Evolutionary conservation across 441 rosid species (phyloP).

Genomic region (Gossypium schwendimanii): DNA sequence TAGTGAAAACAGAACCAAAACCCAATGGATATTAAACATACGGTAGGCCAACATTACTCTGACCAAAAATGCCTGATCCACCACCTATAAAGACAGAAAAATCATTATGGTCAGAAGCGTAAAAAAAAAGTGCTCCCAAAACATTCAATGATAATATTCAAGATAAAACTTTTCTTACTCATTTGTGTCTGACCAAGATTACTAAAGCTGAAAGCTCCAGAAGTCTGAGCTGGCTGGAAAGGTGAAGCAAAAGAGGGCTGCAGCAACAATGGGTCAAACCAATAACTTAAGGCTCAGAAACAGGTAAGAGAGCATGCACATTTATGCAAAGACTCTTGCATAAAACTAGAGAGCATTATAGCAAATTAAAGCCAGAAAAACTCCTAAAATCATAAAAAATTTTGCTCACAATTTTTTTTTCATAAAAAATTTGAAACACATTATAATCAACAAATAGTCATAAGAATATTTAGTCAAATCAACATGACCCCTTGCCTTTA

Average conservation of each 20-base stretch:
- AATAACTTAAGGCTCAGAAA: slow-evolving; percentile 7
- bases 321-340: background rate
- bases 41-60: slow-evolving; percentile 45
- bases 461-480: background rate
- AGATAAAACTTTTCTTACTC: slow-evolving; percentile 30
- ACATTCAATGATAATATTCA: background rate
- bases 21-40: slow-evolving; percentile 30
- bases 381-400: background rate
- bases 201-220: slow-evolving; percentile 41
- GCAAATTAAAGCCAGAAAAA: background rate
- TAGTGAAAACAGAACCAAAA: background rate
- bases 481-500: background rate
- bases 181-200: slow-evolving; percentile 53
- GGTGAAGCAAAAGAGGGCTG: slow-evolving; percentile 46
- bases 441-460: background rate
- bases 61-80: slow-evolving; percentile 43
- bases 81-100: slow-evolving; percentile 27
- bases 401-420: background rate
- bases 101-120: slow-evolving; percentile 14
- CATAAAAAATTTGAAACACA: background rate
- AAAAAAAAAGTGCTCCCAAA: background rate
- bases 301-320: background rate
- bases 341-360: background rate
- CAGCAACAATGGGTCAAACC: slow-evolving; percentile 16
- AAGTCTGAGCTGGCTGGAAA: slow-evolving; percentile 52